Evolutionary conservation across 805 yeast species (phyloP).

Genomic region (Cyberlindnera sargentensis): DNA sequence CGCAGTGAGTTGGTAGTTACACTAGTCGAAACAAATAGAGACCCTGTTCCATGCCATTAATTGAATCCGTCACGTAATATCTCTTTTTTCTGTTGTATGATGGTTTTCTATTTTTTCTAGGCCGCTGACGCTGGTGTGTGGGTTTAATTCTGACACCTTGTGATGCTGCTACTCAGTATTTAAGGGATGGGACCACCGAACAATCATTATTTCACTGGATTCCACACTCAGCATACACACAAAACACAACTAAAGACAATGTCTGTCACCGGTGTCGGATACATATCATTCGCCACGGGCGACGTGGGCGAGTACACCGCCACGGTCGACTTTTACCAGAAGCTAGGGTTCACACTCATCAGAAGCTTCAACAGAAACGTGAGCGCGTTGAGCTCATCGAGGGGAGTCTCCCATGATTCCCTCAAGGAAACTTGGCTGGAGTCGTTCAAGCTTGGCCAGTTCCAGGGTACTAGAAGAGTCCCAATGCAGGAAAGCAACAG

Average conservation of each 20-base stretch:
- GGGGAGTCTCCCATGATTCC: constrained; percentile 61
- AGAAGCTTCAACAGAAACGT: constrained; percentile 52
- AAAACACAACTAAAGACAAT: constrained; percentile 4
- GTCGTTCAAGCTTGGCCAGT: constrained; percentile 55
- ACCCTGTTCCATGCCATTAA: no score
- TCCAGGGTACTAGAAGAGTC: constrained; percentile 47
- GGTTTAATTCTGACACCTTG: background rate
- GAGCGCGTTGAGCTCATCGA: constrained; percentile 28
- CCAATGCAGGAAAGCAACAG: constrained; percentile 39
- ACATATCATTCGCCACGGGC: constrained; percentile 54
- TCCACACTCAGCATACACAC: no score
- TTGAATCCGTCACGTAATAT: no score
- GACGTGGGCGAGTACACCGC: constrained; percentile 38
- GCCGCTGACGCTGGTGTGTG: background rate
- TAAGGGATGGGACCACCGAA: no score
- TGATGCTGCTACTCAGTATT: background rate
- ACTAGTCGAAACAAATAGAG: no score
- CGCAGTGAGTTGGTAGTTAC: constrained; percentile 1
- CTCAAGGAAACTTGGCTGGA: constrained; percentile 68
- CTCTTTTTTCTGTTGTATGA: no score
- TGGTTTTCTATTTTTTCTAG: no score
- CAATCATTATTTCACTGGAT: no score
- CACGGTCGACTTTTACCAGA: constrained; percentile 49
- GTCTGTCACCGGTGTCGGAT: constrained; percentile 37
- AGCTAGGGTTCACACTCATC: constrained; percentile 53